Base-by-base conservation (phyloP, 2,329 filamentous ascomycete species). In the Sporothrix schenckii region DNA sequence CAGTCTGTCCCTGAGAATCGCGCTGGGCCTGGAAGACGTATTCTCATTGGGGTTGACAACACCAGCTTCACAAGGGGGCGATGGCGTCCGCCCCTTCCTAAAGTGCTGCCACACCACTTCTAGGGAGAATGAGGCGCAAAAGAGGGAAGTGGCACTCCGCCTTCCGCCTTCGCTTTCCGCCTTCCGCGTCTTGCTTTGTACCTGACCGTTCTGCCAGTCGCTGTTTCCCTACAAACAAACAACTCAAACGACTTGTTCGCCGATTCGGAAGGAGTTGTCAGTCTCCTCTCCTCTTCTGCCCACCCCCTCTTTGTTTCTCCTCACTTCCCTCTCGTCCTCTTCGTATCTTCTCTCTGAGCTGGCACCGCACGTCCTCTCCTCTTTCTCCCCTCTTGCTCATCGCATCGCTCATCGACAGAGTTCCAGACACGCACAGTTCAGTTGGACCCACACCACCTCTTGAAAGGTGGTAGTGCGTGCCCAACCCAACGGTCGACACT, bases 401-500 rank as follows among this genome's bases (percentile, higher is more conserved):
- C 58, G 11, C 39, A 27, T 47, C 39, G n/a, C 19, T 10, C 39
- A 44, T 27, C 58, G 58, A 65, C 44, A 19, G 61, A 65, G 41
- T 44, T 65, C 68, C 30, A 54, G 21, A 50, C 49, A 41, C n/a
- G 13, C 47, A 30, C 30, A 58, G 19, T 47, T 47, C 19, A 27
- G 47, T 30, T 7, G 50, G 50, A 53, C 41, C 65, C 66, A 68
- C 69, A 71, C 56, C 63, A 41, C 69, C 60, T 58, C 24, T 14
- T 44, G 10, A 2, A n/a, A 24, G 24, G 69, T 68, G 66, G 63
- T 68, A 66, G 47, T 71, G 70, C 70, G 5, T 34, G 34, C 34
- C 69, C 70, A 71, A 66, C 58, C 66, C 39, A 71, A 65, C 66
- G 56, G 70, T 65, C 66, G 56, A 21, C 58, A 24, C 41, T 56